A percentile compares a stretch with the other conserved stretches of the same genome.
These are phyloP conservation scores for Diplodia intermedia DNA, from an alignment of 2,329 filamentous ascomycete genomes.

Conservation along the genomic window DNA sequence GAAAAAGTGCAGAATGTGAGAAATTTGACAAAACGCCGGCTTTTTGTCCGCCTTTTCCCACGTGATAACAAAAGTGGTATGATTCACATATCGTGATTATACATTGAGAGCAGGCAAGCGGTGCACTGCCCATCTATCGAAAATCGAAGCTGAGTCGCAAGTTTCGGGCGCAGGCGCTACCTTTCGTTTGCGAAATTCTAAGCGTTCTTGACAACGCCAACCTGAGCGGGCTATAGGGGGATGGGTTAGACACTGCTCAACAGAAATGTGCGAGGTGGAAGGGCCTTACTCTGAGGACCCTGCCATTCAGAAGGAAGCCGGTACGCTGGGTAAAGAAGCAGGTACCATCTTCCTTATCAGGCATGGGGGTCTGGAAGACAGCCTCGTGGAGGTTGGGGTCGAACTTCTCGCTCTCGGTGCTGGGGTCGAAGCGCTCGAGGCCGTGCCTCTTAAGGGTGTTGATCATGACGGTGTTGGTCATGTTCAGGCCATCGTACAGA, in stretches of 20 bases:
- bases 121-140: background rate
- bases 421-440: constrained; percentile 84
- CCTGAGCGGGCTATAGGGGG: constrained; percentile 77
- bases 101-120: constrained; percentile 2
- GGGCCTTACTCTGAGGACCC: constrained; percentile 71
- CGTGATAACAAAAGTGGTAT: constrained; percentile 10
- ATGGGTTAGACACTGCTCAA: constrained; percentile 12
- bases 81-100: constrained; percentile 25
- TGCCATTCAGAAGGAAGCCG: constrained; percentile 91
- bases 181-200: constrained; percentile 38
- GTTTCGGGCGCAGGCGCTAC: background rate
- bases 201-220: constrained; percentile 90
- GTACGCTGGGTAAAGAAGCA: constrained; percentile 95
- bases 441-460: constrained; percentile 92
- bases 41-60: constrained; percentile 26
- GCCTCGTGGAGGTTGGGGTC: constrained; percentile 97
- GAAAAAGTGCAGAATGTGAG: constrained; percentile 2
- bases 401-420: constrained; percentile 77
- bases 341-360: constrained; percentile 85
- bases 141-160: background rate
- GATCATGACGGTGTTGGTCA: constrained; percentile 92
- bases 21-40: constrained; percentile 27
- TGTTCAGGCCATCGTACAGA: constrained; percentile 88
- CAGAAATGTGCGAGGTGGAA: background rate
- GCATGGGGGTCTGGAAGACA: constrained; percentile 88